These are phyloP conservation scores for Saccharata proteae DNA, from an alignment of 2,329 filamentous ascomycete genomes.

Conservation along the genomic window DNA sequence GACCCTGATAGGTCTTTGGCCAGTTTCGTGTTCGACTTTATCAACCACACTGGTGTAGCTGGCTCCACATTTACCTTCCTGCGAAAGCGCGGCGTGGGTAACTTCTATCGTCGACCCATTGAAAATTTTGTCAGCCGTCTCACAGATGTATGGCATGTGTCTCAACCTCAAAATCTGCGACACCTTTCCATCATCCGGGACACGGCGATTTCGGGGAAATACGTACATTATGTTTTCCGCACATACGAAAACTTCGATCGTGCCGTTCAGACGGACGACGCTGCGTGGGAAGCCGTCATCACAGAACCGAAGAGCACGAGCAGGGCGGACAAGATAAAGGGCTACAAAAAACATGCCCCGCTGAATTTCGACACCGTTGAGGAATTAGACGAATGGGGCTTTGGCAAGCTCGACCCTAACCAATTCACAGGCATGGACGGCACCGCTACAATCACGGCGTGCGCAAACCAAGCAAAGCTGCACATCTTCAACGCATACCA, in stretches of 20 bases:
- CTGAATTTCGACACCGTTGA: too few species aligned
- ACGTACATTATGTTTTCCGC: conserved; percentile 42
- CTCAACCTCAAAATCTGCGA: conserved; percentile 46
- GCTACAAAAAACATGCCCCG: conserved; percentile 14
- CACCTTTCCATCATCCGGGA: conserved; percentile 46
- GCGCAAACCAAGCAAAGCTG: too few species aligned
- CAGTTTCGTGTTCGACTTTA: conserved; percentile 41
- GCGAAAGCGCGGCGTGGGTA: conserved; percentile 30
- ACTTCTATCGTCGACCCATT: conserved; percentile 41
- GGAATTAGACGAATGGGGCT: conserved; percentile 36
- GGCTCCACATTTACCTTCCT: conserved; percentile 39
- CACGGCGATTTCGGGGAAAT: conserved; percentile 31
- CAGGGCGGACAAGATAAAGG: conserved; percentile 18
- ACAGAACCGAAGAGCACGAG: too few species aligned
- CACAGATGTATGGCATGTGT: conserved; percentile 43
- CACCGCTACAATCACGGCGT: conserved; percentile 29
- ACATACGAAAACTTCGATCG: conserved; percentile 40
- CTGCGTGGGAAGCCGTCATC: conserved; percentile 42
- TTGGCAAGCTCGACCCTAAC: conserved; percentile 24
- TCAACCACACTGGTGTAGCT: conserved; percentile 32
- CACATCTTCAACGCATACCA: too few species aligned
- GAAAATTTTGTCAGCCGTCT: conserved; percentile 42
- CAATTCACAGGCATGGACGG: conserved; percentile 29
- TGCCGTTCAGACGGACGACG: conserved; percentile 37
- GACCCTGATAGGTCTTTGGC: conserved; percentile 38